Conservation (phyloP, 768 basidiomycete species). For the Termitomyces sp. region DNA sequence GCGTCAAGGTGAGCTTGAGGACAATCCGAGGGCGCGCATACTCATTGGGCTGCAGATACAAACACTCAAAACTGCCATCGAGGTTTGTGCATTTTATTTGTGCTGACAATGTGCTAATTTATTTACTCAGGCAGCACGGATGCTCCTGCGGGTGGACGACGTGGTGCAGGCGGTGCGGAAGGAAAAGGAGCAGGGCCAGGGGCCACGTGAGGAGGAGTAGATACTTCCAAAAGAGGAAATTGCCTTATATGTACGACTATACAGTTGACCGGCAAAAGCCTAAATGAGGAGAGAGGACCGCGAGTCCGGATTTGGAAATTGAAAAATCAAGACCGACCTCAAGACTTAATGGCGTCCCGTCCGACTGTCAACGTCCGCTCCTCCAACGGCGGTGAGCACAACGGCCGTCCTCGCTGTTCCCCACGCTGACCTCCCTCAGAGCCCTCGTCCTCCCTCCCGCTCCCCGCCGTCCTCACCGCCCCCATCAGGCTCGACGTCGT, state of each 20-base stretch:
- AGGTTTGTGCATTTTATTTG: slow-evolving; percentile 39
- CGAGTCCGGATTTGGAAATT: slow-evolving; percentile 17
- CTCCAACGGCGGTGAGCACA: slow-evolving; percentile 59
- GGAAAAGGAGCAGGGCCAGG: slow-evolving; percentile 53
- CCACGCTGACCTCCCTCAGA: slow-evolving; percentile 35
- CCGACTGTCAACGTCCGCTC: slow-evolving; percentile 86
- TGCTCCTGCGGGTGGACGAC: slow-evolving; percentile 90
- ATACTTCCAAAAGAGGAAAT: neutral
- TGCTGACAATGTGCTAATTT: neutral
- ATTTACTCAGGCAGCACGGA: slow-evolving; percentile 65
- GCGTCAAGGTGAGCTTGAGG: slow-evolving; percentile 66
- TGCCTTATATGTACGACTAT: slow-evolving; percentile 20
- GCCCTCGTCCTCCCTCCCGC: slow-evolving; percentile 83
- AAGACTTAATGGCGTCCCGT: slow-evolving; percentile 81
- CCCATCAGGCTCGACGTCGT: slow-evolving; percentile 99
- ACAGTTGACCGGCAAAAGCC: slow-evolving; percentile 40
- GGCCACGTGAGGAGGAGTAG: slow-evolving; percentile 45
- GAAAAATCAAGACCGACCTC: slow-evolving; percentile 33
- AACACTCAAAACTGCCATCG: slow-evolving; percentile 95
- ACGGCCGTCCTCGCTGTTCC: neutral
- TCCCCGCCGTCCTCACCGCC: slow-evolving; percentile 94
- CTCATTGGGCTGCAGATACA: slow-evolving; percentile 56
- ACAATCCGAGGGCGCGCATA: neutral
- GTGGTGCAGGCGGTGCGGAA: slow-evolving; percentile 87
- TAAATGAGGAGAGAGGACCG: slow-evolving; percentile 11